Base-by-base conservation (phyloP, 2,329 filamentous ascomycete genomes). In the Ophidiomyces ophidiicola region DNA sequence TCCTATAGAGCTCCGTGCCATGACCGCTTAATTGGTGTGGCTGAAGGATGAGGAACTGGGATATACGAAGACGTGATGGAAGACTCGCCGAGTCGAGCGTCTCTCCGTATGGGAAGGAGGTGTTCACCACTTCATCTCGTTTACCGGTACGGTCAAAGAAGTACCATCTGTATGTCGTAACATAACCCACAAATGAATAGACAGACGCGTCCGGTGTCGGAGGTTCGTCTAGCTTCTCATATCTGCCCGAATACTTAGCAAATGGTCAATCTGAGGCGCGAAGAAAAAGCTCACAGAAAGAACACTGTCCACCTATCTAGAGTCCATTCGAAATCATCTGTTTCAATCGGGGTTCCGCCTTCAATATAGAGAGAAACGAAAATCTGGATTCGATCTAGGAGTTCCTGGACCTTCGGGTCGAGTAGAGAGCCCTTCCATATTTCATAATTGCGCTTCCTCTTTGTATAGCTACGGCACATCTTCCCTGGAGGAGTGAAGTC, bases 11-110 rank as follows among this genome's bases (percentile, higher is more conserved):
- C 29, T 76, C 71, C 7, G 77, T 72, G 24, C 88, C 90, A 35
- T 88, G 78, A 11, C 86, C 86, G 45, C 77, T 74, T 45, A 74
- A 71, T 56, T 94, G 87, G 59, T 85, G 93, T 4, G 85, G 81
- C 2, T 87, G 87, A 7, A 98, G 69, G 46, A 98, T 79, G 44
- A 98, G 56, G 60, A 96, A 96, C 58, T 98, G 90, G 0, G 88
- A 93, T 48, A 98, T 83, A 31, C 92, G 74, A 44, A 84, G 76
- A 26, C 88, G 78, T 50, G 80, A 81, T 8, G 83, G 80, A 2
- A 87, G 70, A 34, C 78, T 64, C 3, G 72, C 58, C 47, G 79
- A 66, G n/a, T 60, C 54, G 33, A 69, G 54, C 37, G 57, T 47
- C 35, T 26, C 63, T 52, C 48, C 56, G 43, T 36, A 64, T 19